Base-by-base conservation (phyloP, 495 filamentous ascomycete species). In the Hypoxylon trugodes region DNA sequence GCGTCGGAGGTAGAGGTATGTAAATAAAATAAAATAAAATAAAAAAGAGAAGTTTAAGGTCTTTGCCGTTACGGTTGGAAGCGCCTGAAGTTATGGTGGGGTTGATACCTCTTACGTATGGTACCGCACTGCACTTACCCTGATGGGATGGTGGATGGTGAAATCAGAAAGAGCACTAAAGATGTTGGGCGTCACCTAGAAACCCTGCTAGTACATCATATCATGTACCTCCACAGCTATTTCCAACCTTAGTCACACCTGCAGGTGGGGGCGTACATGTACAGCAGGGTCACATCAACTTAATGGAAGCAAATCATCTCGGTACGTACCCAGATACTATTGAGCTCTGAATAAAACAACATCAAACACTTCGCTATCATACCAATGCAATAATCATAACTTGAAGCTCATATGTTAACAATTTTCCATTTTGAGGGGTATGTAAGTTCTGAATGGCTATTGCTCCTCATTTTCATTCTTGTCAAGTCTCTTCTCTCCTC, bases 151-250 rank as follows among this genome's bases (percentile, higher is more conserved):
- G n/a, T n/a, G n/a, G n/a, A n/a, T n/a, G n/a, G n/a, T n/a, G n/a
- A n/a, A n/a, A n/a, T n/a, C n/a, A n/a, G n/a, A n/a, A n/a, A n/a
- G n/a, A n/a, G n/a, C n/a, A n/a, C n/a, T n/a, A n/a, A n/a, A n/a
- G n/a, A n/a, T n/a, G n/a, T 45, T 45, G 41, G 41, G 41, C 22
- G 22, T 47, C 25, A 47, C 43, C 43, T 47, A 30, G 13, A 30
- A 30, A 5, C 28, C 28, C 28, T 30, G 28, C 5, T 10, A 30
- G 28, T n/a, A n/a, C n/a, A n/a, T n/a, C n/a, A n/a, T n/a, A n/a
- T n/a, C n/a, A n/a, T n/a, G n/a, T n/a, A n/a, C n/a, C n/a, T n/a
- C n/a, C n/a, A n/a, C n/a, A n/a, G n/a, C n/a, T n/a, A n/a, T n/a
- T n/a, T n/a, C n/a, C n/a, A n/a, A n/a, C n/a, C n/a, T n/a, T n/a